Evolutionary conservation across 176 grass and related monocot genomes (phyloP), one percentile per base, ranked within the genome.

Genomic region (Avena eriantha): DNA sequence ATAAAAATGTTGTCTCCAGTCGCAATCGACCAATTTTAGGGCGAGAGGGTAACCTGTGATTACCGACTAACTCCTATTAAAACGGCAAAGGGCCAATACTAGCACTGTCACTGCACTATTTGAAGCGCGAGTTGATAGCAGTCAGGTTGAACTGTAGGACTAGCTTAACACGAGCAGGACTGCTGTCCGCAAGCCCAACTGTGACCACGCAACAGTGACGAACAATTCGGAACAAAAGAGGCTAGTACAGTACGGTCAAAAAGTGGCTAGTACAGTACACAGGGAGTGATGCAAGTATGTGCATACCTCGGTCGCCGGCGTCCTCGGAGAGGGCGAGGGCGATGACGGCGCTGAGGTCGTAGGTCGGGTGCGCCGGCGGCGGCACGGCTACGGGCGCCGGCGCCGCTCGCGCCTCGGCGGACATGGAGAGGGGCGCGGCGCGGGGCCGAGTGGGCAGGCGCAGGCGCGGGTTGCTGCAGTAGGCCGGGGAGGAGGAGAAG

Each of bases 281-380:
- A n/a, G 45, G 45, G 45, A 47, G 16, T 55, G 53, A 55, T 21
- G 54, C 54, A 56, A 55, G 21, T 1, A 23, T n/a, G 10, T 0
- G 60, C 11, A 7, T 76, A 95, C 94, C 94, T 93, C 92, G 84
- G 87, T 98, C 93, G 10, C 93, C 93, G 24, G 93, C 96, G 86
- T 98, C 96, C 84, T 98, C 96, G 24, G 96, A 92, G 87, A 98
- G 97, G 57, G 97, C 97, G 71, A 96, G 97, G 56, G 80, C 90
- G 68, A 98, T 96, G 60, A 94, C 92, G 50, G 92, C 82, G 69
- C 86, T 80, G 45, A 98, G 94, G 51, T 98, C 97, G 82, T 98
- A 98, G 54, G 92, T 96, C 51, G 97, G 97, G 81, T 96, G 97
- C 48, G 87, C 93, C 45, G 97, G 97, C 51, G 87, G 94, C 19